Base-by-base conservation (phyloP, 2,329 filamentous ascomycete genomes). In the Aspergillus costaricaensis region DNA sequence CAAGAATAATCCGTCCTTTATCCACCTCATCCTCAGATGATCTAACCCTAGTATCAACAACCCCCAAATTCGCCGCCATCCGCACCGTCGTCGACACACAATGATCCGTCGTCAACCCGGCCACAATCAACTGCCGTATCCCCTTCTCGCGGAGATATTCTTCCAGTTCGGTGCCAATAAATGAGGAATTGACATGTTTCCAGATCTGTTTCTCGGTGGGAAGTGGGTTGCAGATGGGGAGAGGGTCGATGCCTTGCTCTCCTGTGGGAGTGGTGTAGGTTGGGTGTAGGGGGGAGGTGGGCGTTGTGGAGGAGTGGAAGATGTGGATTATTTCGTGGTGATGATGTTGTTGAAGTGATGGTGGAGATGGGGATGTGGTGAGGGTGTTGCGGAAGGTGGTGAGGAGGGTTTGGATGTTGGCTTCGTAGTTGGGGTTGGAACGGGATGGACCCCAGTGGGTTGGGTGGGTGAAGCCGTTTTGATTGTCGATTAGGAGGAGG, bases 51-150 rank as follows among this genome's bases (percentile, higher is more conserved):
- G 21, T 21, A 61, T 79, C 75, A 43, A 78, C 75, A 15, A 83
- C 77, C 5, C 75, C 73, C 44, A 83, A 57, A 61, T 83, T 82
- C 17, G 71, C 76, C 1, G 80, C 80, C 79, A 82, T 81, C 7
- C 81, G 76, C 23, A 77, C 74, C 2, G 78, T 79, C 4, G 81
- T 83, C 59, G 77, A 81, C 14, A 83, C 79, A 56, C 81, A 83
- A 62, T 83, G 81, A 67, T 82, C 81, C 38, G 80, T 82, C 3
- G 78, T 81, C 58, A 83, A 60, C 0, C 80, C 81, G 2, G 70
- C 70, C 27, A 82, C 65, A 17, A 81, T 59, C 0, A 81, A 68
- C 59, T 80, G 78, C 9, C 73, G 60, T 15, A 80, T 69, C 0
- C 65, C 68, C 14, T 70, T 70, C 2, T 63, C 61, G 5, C 73